phyloP scores from a whole-genome alignment of 2,329 filamentous ascomycete species.

The Ceratocystis albifundus region DNA sequence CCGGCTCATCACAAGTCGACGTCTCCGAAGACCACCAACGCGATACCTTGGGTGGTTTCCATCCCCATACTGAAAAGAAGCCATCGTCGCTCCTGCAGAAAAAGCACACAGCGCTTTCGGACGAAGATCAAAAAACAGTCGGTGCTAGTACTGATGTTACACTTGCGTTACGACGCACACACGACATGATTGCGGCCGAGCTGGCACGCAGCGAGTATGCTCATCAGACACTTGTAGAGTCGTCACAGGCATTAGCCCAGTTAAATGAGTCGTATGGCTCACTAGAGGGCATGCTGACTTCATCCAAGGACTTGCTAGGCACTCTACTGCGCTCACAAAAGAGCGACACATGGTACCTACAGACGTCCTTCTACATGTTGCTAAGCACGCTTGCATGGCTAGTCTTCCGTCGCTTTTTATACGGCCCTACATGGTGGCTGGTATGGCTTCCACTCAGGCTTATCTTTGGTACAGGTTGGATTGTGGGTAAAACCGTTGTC shows the following conservation, averaged over 20 bases:
- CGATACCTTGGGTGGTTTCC: conserved; percentile 13
- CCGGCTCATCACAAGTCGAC: conserved; percentile 25
- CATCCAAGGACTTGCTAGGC: conserved; percentile 61
- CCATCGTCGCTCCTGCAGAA: conserved; percentile 25
- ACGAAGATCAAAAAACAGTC: conserved; percentile 60
- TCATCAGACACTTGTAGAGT: conserved; percentile 75
- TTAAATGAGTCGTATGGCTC: conserved; percentile 71
- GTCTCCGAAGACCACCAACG: conserved; percentile 26
- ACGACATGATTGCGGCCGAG: conserved; percentile 75
- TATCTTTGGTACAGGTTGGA: conserved; percentile 47
- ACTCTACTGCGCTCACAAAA: conserved; percentile 80
- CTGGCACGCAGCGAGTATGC: conserved; percentile 80
- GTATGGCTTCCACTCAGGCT: conserved; percentile 70
- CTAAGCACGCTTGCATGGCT: conserved; percentile 71
- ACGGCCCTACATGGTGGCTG: conserved; percentile 84
- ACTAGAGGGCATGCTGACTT: conserved; percentile 64
- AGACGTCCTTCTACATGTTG: conserved; percentile 77
- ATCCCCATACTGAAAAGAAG: conserved; percentile 26
- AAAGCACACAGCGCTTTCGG: conserved; percentile 35
- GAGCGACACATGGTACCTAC: conserved; percentile 95
- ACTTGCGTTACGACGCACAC: conserved; percentile 67
- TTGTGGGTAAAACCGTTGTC: conserved; percentile 44
- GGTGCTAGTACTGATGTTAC: conserved; percentile 77
- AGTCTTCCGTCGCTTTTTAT: conserved; percentile 70
- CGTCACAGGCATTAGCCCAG: conserved; percentile 67